Evolutionary conservation across 1,139 yeast genomes (phyloP).

Genomic region (Taphrina populina): DNA sequence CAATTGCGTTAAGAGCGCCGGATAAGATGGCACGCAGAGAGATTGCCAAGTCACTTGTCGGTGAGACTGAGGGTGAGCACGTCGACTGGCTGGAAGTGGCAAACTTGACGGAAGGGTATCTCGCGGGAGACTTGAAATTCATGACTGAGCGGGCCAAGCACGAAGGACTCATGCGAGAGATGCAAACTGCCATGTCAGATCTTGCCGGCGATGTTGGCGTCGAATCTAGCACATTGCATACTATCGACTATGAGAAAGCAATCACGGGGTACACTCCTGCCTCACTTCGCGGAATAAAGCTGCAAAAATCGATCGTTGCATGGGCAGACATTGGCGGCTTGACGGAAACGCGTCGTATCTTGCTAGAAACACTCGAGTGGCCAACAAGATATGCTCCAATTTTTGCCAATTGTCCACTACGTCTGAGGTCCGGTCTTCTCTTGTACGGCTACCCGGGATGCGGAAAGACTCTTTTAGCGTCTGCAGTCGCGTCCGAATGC

Average conservation of each 20-base stretch:
- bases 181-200: neutral
- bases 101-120: slow-evolving; percentile 79
- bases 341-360: slow-evolving; percentile 66
- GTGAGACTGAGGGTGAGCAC: slow-evolving; percentile 42
- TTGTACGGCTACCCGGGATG: slow-evolving; percentile 97
- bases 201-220: no score
- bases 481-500: slow-evolving; percentile 92
- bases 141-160: slow-evolving; percentile 74
- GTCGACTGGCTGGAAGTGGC: slow-evolving; percentile 69
- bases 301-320: slow-evolving; percentile 69
- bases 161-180: slow-evolving; percentile 52
- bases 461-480: slow-evolving; percentile 89
- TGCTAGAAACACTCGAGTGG: slow-evolving; percentile 92
- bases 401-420: slow-evolving; percentile 78
- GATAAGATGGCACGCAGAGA: slow-evolving; percentile 59
- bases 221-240: slow-evolving; percentile 1
- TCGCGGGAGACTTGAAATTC: slow-evolving; percentile 75
- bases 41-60: slow-evolving; percentile 51
- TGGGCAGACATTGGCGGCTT: slow-evolving; percentile 90
- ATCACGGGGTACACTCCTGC: slow-evolving; percentile 73
- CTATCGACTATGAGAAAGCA: slow-evolving; percentile 56
- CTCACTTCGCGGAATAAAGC: slow-evolving; percentile 78
- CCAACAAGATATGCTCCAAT: slow-evolving; percentile 95
- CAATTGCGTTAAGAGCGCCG: slow-evolving; percentile 65
- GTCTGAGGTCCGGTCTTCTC: slow-evolving; percentile 83